Evolutionary conservation across 257 asterid genomes (phyloP), one percentile per base, ranked within the genome.

Genomic region (Perilla frutescens): DNA sequence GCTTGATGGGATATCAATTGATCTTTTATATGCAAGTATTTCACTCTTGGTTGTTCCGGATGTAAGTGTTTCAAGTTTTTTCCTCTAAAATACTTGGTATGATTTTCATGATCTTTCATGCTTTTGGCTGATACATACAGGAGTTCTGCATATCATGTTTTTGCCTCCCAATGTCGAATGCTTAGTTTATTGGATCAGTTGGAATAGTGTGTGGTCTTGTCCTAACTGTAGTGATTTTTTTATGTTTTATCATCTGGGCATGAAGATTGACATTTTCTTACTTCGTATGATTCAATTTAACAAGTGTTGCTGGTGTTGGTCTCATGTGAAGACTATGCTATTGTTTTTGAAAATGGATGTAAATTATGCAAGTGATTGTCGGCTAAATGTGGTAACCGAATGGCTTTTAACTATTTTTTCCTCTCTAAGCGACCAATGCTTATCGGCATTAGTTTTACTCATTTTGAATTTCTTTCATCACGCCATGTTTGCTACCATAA

Each of bases 1-100:
- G 84, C 82, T 92, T 77, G 97, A 90, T 83, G 99, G 99, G 72
- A 88, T 95, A 81, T 90, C 98, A 15, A 89, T 95, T 74, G 98
- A 92, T 86, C 98, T 95, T 66, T 92, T 95, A 37, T 95, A 90
- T 74, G 97, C 99, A 53, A 95, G 99, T 73, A 87, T 90, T 10
- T 89, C 97, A 32, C 86, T 84, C 62, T 80, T 95, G 83, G 94
- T 90, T 69, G 96, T 95, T 71, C 98, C 96, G 57, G 93, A 92
- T 83, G 99, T 94, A 76, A 88, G 97, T 80, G 61, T 43, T 20
- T 39, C 34, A 48, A 79, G 12, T 32, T 32, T 56, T 41, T 39
- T 62, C n/a, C 56, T 15, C 6, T 48, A 5, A n/a, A 49, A 31
- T 29, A 41, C 20, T 20, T 56, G 44, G 34, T 45, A 58, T 11